These are phyloP conservation scores for Boletus mariae DNA, from an alignment of 1,284 basidiomycete species.

Conservation along the genomic window DNA sequence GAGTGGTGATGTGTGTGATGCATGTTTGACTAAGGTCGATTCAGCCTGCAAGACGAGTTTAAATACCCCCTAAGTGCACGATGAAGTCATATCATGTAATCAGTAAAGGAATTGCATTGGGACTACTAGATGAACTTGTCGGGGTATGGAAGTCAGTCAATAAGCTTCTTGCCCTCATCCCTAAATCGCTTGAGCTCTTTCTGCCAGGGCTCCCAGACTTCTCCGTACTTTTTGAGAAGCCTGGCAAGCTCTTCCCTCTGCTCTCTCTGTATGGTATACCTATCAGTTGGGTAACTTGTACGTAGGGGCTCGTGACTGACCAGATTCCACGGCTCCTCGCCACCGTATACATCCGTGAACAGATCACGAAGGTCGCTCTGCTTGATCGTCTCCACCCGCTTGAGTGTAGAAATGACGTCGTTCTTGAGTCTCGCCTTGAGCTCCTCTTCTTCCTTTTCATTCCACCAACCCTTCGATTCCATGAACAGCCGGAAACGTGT, in stretches of 20 bases:
- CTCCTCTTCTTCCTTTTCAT: constrained; percentile 67
- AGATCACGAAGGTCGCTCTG: constrained; percentile 72
- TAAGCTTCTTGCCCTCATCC: constrained; percentile 65
- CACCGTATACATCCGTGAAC: constrained; percentile 87
- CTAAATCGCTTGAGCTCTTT: constrained; percentile 79
- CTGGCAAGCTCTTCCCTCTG: constrained; percentile 76
- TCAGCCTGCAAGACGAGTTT: background rate
- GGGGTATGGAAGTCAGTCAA: constrained; percentile 20
- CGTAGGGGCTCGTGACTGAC: constrained; percentile 44
- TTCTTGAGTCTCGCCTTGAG: constrained; percentile 68
- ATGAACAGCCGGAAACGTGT: constrained; percentile 82
- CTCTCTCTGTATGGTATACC: constrained; percentile 53
- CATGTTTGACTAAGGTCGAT: background rate
- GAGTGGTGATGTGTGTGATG: constrained; percentile 16
- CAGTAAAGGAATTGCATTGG: background rate
- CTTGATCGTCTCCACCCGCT: constrained; percentile 70
- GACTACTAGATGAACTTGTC: constrained; percentile 3
- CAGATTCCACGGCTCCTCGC: constrained; percentile 81
- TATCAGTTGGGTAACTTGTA: background rate
- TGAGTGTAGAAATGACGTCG: constrained; percentile 77
- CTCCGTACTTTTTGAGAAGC: constrained; percentile 81
- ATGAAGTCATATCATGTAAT: constrained; percentile 17
- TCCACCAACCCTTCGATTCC: constrained; percentile 87
- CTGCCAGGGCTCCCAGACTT: constrained; percentile 80
- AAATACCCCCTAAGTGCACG: background rate